Evolutionary conservation across 2,329 filamentous ascomycete genomes (phyloP).

Genomic region (Botrytis galanthina): DNA sequence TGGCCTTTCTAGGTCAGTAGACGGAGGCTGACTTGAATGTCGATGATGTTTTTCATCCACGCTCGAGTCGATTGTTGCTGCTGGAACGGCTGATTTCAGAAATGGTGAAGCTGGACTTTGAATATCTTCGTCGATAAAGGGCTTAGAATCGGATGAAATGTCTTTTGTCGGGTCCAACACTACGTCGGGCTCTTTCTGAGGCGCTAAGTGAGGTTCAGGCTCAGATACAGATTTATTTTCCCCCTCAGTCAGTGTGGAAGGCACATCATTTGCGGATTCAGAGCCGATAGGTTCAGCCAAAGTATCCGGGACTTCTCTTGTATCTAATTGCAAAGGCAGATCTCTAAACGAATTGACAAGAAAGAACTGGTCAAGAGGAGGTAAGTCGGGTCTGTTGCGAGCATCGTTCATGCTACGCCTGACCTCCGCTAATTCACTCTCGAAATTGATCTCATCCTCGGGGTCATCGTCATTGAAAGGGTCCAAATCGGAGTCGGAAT

Average conservation of each 20-base stretch:
- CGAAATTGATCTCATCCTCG: conserved; percentile 35
- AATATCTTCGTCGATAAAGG: background rate
- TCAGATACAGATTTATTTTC: no score
- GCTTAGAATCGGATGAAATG: background rate
- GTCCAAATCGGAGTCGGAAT: conserved; percentile 35
- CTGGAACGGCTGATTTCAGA: background rate
- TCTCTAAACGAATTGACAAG: conserved; percentile 29
- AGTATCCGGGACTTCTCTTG: background rate
- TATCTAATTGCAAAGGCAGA: conserved; percentile 12
- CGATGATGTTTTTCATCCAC: background rate
- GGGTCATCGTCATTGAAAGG: conserved; percentile 36
- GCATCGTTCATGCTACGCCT: conserved; percentile 29
- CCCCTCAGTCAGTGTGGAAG: background rate
- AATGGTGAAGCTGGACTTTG: background rate
- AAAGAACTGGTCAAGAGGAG: conserved; percentile 20
- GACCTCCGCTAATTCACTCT: conserved; percentile 35
- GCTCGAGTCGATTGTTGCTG: background rate
- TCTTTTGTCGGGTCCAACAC: background rate
- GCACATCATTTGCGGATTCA: no score
- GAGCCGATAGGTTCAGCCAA: background rate
- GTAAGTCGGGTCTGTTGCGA: conserved; percentile 27
- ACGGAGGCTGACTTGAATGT: background rate
- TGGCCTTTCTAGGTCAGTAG: background rate
- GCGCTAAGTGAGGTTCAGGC: background rate
- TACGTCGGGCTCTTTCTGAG: background rate